Conservation (phyloP, 129 eudicot genomes). For the Tagetes patula region DNA sequence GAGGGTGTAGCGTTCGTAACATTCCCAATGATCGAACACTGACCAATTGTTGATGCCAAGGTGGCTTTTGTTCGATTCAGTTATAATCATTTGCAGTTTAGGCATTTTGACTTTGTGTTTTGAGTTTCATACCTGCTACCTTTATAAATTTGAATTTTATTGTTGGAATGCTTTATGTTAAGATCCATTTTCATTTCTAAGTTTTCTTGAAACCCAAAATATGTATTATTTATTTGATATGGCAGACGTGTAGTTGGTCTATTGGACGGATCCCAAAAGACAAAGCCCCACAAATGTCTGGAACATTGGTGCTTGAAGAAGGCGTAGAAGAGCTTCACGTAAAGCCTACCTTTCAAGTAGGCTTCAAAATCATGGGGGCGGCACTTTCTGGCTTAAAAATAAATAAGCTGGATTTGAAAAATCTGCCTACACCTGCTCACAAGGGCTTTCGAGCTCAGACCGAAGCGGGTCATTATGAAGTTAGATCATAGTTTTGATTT, state of each 20-base stretch:
- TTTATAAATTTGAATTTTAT: background rate
- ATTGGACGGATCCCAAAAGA: conserved; percentile 84
- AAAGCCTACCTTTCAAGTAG: conserved; percentile 71
- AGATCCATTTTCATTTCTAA: background rate
- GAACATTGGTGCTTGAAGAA: conserved; percentile 70
- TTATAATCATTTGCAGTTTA: background rate
- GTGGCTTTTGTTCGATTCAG: too few species aligned
- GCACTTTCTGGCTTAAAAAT: conserved; percentile 91
- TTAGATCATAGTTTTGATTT: conserved; percentile 53
- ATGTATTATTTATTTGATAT: background rate
- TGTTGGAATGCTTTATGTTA: too few species aligned
- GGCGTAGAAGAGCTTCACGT: conserved; percentile 74
- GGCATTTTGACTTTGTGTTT: background rate
- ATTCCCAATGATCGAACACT: too few species aligned
- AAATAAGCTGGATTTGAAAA: conserved; percentile 69
- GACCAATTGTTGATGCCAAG: too few species aligned
- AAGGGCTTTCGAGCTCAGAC: conserved; percentile 91
- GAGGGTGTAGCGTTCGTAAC: too few species aligned
- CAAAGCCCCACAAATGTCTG: conserved; percentile 81
- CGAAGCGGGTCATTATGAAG: conserved; percentile 71
- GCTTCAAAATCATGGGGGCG: conserved; percentile 76
- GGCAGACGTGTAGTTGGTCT: conserved; percentile 87
- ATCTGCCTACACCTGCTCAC: conserved; percentile 68
- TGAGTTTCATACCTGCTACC: background rate
- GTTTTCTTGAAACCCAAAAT: background rate